Base-by-base conservation (phyloP, 768 basidiomycete genomes). In the Pulveroboletus sp. region DNA sequence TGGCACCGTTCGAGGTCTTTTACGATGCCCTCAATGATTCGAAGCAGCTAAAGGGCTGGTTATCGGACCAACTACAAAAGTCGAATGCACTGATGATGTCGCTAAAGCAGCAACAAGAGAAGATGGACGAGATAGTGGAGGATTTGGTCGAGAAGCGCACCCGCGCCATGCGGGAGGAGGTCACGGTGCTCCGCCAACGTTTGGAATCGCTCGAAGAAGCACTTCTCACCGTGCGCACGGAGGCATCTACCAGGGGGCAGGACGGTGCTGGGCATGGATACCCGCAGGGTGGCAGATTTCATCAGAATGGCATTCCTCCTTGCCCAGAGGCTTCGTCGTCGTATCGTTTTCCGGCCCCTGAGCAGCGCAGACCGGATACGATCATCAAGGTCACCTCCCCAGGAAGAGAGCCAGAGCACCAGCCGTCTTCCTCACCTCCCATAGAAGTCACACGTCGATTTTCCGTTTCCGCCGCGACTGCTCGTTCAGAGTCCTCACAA, bases 1-100 rank as follows among this genome's bases (percentile, higher is more conserved):
- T 93, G 42, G 81, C 84, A 0, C 89, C 88, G 3, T 93, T 93
- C 57, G 87, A 86, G 60, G 67, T 77, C 45, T 93, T 93, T 67
- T 93, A 91, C 63, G 89, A 93, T 51, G 84, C 89, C 4, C 78
- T 93, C 30, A 78, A 83, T 47, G 91, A 91, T 64, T 82, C 86
- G 14, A 83, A 81, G 61, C 81, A 88, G 60, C 78, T 93, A 50
- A 90, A 91, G 69, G 60, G 65, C 33, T 89, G 89, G 84, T 74
- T 93, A 7, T 72, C 75, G 21, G 85, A 87, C 39, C 89, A 92
- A 67, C 69, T 91, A 31, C 76, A 80, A 54, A 80, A 78, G 61
- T 82, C 83, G 32, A 79, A 77, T 47, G 56, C 76, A 13, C 73
- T 86, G 30, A 72, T 81, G 50, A 71, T 75, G 53, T 71, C 68